These are phyloP conservation scores for Paramecium octaurelia DNA, from an alignment of 73 alveolate species.

Conservation along the genomic window DNA sequence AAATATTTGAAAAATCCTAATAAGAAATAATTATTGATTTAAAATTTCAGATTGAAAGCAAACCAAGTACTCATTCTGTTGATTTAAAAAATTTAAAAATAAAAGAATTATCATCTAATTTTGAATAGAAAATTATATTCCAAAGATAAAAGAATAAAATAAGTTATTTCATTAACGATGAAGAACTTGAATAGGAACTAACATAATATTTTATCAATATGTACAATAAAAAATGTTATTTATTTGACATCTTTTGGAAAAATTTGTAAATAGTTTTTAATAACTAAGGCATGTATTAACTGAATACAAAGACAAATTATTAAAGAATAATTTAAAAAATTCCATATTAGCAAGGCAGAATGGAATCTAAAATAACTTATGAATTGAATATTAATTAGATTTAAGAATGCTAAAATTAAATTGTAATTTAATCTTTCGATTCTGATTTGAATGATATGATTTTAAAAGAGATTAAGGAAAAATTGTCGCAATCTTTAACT, in stretches of 20 bases:
- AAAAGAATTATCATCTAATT: not conserved
- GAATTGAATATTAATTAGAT: not conserved
- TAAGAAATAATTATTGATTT: not conserved
- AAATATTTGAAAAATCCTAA: not conserved
- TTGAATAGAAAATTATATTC: not conserved
- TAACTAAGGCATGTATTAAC: not conserved
- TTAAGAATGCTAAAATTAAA: not conserved
- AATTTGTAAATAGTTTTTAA: not conserved
- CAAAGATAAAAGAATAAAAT: not conserved
- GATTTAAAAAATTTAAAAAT: not conserved
- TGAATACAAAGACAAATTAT: not conserved
- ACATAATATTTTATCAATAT: not conserved
- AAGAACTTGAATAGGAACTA: not conserved
- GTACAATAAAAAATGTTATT: not conserved
- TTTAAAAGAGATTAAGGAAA: not conserved
- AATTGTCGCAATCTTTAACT: not conserved
- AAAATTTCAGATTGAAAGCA: not conserved
- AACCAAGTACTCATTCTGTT: constrained; percentile 20
- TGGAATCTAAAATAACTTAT: not conserved
- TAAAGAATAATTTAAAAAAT: not conserved
- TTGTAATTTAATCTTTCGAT: not conserved
- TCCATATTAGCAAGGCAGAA: not conserved
- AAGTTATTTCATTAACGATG: not conserved
- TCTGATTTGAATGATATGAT: not conserved
- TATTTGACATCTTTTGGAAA: not conserved